These are phyloP conservation scores for Populus alba DNA, from an alignment of 345 rosid species.

Conservation along the genomic window DNA sequence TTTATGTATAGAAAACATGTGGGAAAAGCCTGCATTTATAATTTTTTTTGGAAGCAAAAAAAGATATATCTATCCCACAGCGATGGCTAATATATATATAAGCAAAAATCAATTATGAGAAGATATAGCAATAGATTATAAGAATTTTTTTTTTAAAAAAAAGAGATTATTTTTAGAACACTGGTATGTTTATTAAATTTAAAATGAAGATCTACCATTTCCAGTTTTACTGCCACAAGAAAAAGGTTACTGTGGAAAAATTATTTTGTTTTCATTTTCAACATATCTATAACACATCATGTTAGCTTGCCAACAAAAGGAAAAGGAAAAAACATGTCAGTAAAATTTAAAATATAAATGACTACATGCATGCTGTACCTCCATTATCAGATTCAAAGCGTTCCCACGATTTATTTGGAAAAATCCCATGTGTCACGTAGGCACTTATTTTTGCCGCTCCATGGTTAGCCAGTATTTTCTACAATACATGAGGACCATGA, in stretches of 20 bases:
- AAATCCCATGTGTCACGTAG: slow-evolving; percentile 91
- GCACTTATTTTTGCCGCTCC: slow-evolving; percentile 93
- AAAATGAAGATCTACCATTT: background rate
- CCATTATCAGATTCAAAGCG: slow-evolving; percentile 75
- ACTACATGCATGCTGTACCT: slow-evolving; percentile 45
- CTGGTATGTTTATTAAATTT: background rate
- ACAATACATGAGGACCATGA: slow-evolving; percentile 15
- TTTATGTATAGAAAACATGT: no score
- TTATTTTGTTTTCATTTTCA: background rate
- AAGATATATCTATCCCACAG: no score
- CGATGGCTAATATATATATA: no score
- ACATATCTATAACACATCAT: background rate
- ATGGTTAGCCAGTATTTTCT: slow-evolving; percentile 89
- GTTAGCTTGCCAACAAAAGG: background rate
- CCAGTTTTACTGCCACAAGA: background rate
- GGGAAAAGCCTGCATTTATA: no score
- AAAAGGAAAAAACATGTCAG: background rate
- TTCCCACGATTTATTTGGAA: slow-evolving; percentile 86
- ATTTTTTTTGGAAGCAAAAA: no score
- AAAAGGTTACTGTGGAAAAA: background rate
- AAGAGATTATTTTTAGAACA: no score
- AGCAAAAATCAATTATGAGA: no score
- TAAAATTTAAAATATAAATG: background rate
- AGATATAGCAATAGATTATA: no score
- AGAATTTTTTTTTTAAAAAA: no score